Evolutionary conservation across 2,329 filamentous ascomycete species (phyloP), one percentile per base, ranked within the genome.

Genomic region (Calonectria honghensis): DNA sequence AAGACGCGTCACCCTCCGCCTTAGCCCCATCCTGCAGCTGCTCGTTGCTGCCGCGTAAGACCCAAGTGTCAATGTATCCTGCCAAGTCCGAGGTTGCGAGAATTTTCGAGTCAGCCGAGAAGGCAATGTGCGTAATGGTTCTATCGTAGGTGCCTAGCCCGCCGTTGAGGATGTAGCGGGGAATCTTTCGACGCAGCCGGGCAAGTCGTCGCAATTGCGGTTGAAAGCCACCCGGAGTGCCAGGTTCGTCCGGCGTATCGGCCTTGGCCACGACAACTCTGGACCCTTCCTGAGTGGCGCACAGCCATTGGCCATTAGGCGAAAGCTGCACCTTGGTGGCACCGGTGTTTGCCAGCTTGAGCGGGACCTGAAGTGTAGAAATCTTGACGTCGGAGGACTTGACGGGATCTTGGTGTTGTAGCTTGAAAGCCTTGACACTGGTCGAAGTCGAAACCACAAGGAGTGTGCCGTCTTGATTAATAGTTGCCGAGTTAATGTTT

Each of bases 1-100:
- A 83, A 61, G 82, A 81, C 73, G 79, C 81, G 75, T 86, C 83
- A 82, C 82, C 81, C 27, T 83, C 79, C 11, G 78, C 76, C 39
- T 84, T 82, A 73, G 84, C 80, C 16, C 81, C 82, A 68, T 85
- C 82, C 71, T 82, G 77, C 65, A 79, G 61, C 20, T 75, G 70
- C 32, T 83, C 79, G 4, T 76, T 77, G 11, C 83, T 82, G 70
- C 86, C 85, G 81, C 91, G 89, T 70, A 98, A 85, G 1, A 95
- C 86, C 94, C 96, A 99, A 24, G 93, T 95, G 82, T 98, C 96
- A 39, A 98, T 89, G 84, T 93, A 95, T 54, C 97, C 97, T 54
- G 94, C 93, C 68, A 98, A 85, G 83, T 98, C 96, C 63, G 94
- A 93, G 37, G 93, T 91, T 11, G 94, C 96, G 61, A 98, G 87